Percentiles rank a stretch among this genome's conserved stretches.
Conservation (phyloP, 495 filamentous ascomycete species). For the Hypoxylon intermedium region DNA sequence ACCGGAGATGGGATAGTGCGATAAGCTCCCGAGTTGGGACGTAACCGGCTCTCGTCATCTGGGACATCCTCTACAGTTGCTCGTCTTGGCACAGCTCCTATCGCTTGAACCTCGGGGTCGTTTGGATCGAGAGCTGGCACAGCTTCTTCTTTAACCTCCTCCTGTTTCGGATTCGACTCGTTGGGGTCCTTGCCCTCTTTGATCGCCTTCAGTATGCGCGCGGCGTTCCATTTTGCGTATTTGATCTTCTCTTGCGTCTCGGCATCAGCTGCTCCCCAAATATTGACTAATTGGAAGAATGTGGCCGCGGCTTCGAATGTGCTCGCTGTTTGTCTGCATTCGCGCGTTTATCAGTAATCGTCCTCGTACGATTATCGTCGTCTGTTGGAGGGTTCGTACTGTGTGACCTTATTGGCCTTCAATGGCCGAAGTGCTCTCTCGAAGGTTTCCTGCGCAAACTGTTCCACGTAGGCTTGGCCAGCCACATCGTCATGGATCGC, state of each 20-base stretch:
- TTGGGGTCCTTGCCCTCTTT: slow-evolving; percentile 94
- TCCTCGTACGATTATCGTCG: background rate
- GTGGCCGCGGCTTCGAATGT: slow-evolving; percentile 91
- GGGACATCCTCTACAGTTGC: slow-evolving; percentile 63
- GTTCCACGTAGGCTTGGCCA: slow-evolving; percentile 88
- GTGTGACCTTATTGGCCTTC: slow-evolving; percentile 82
- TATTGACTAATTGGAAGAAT: slow-evolving; percentile 85
- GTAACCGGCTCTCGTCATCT: slow-evolving; percentile 50
- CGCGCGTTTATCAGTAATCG: slow-evolving; percentile 14
- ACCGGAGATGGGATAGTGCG: slow-evolving; percentile 46
- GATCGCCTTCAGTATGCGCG: slow-evolving; percentile 87
- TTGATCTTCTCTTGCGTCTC: slow-evolving; percentile 89
- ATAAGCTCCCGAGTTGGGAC: slow-evolving; percentile 45
- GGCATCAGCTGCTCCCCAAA: slow-evolving; percentile 77
- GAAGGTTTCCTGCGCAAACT: slow-evolving; percentile 90
- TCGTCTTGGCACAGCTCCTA: slow-evolving; percentile 58
- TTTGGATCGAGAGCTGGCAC: slow-evolving; percentile 63
- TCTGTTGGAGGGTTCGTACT: slow-evolving; percentile 55
- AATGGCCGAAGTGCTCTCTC: slow-evolving; percentile 81
- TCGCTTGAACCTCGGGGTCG: slow-evolving; percentile 68
- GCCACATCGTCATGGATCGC: slow-evolving; percentile 83
- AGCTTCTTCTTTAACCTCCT: slow-evolving; percentile 46
- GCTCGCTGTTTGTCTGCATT: slow-evolving; percentile 81
- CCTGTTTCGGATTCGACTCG: slow-evolving; percentile 74
- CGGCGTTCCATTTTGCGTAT: slow-evolving; percentile 94